Percentiles rank a stretch among this genome's conserved stretches.
phyloP scores from a whole-genome alignment of 768 basidiomycete genomes.

The Suillus bovinus region DNA sequence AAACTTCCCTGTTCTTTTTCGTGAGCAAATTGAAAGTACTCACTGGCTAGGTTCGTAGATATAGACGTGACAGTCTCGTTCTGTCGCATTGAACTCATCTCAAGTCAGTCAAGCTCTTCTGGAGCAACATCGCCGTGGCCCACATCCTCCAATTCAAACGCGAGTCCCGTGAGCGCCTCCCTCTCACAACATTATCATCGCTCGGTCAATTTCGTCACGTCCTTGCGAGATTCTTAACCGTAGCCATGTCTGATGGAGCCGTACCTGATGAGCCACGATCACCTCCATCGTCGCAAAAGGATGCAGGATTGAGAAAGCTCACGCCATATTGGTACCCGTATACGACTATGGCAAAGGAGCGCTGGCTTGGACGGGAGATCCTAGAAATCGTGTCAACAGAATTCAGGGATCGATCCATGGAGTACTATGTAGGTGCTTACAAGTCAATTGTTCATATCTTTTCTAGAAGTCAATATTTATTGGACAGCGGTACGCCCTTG shows the following conservation, averaged over 20 bases:
- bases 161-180: conserved; percentile 31
- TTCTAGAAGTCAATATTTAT: background rate
- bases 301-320: conserved; percentile 64
- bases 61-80: conserved; percentile 1
- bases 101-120: conserved; percentile 14
- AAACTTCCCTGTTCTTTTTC: no score
- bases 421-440: conserved; percentile 81
- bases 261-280: conserved; percentile 12
- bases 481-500: conserved; percentile 64
- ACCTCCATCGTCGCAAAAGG: conserved; percentile 30
- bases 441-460: background rate
- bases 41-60: background rate
- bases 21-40: background rate
- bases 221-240: conserved; percentile 51
- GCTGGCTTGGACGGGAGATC: conserved; percentile 87
- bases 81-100: conserved; percentile 5
- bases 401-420: conserved; percentile 90
- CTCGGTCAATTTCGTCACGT: conserved; percentile 59
- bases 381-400: conserved; percentile 93
- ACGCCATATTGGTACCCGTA: conserved; percentile 93
- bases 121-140: conserved; percentile 32
- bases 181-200: conserved; percentile 49
- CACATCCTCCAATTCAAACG: conserved; percentile 26
- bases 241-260: conserved; percentile 45
- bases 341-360: conserved; percentile 88